Conservation (phyloP, 805 yeast species). For the Wickerhamiella azymoides region DNA sequence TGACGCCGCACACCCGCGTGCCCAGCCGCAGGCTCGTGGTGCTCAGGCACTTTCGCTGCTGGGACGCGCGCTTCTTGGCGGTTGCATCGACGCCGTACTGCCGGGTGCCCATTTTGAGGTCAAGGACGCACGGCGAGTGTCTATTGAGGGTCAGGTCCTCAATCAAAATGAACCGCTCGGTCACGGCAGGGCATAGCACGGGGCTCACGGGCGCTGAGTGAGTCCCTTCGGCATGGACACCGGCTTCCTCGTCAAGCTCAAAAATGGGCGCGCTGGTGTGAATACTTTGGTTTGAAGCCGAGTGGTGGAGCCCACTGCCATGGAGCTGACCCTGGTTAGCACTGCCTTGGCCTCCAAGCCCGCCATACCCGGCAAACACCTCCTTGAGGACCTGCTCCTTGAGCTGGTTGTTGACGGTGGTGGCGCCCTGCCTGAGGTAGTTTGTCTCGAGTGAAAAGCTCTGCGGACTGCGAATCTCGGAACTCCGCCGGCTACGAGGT, state of each 20-base stretch:
- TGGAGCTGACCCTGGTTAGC: neutral
- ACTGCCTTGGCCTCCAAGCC: neutral
- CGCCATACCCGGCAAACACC: slow-evolving; percentile 32
- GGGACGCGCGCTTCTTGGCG: slow-evolving; percentile 57
- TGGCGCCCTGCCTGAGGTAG: slow-evolving; percentile 34
- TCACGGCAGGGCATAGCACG: slow-evolving; percentile 22
- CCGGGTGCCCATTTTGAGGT: slow-evolving; percentile 94
- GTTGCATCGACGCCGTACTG: slow-evolving; percentile 95
- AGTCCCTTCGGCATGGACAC: neutral
- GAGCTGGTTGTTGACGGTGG: slow-evolving; percentile 54
- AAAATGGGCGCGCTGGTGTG: neutral
- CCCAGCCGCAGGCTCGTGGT: slow-evolving; percentile 79
- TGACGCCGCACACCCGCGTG: slow-evolving; percentile 90
- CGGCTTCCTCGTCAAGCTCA: slow-evolving; percentile 7
- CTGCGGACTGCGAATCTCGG: slow-evolving; percentile 3
- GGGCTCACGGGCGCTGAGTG: slow-evolving; percentile 10
- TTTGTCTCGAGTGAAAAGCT: neutral
- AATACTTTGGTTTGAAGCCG: too few relatives aligned
- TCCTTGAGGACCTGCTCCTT: slow-evolving; percentile 60
- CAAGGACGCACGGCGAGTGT: slow-evolving; percentile 79
- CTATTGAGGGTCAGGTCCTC: slow-evolving; percentile 84
- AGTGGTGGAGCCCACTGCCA: too few relatives aligned
- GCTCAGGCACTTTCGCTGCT: slow-evolving; percentile 59
- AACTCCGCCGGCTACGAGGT: slow-evolving; percentile 19
- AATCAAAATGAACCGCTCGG: slow-evolving; percentile 69